Evolutionary conservation across 208 protist species (phyloP).

Genomic region (Leishmania aethiopica): DNA sequence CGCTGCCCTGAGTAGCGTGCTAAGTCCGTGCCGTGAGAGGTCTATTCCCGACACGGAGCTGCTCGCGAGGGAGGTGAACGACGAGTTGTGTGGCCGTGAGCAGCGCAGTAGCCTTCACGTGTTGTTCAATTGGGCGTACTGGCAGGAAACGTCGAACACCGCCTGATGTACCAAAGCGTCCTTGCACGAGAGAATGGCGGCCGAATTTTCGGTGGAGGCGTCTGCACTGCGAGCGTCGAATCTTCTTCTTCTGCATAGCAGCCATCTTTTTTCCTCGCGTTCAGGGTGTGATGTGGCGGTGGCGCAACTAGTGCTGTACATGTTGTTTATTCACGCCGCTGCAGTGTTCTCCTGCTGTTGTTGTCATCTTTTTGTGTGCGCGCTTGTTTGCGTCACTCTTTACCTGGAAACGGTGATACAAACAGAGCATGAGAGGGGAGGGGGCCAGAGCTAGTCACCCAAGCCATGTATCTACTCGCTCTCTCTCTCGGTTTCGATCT

Average conservation of each 20-base stretch:
- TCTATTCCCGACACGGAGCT: constrained; percentile 13
- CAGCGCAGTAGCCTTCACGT: constrained; percentile 63
- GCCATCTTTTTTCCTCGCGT: background rate
- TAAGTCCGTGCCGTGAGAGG: constrained; percentile 25
- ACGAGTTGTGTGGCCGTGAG: constrained; percentile 43
- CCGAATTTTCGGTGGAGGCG: background rate
- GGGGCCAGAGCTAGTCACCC: constrained; percentile 2
- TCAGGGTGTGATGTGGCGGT: background rate
- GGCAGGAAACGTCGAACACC: constrained; percentile 34
- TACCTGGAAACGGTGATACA: background rate
- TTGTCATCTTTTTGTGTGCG: background rate
- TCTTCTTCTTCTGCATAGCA: background rate
- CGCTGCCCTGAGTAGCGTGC: constrained; percentile 16
- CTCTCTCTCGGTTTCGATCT: background rate
- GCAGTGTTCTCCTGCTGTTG: background rate
- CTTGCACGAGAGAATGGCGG: background rate
- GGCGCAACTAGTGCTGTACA: background rate
- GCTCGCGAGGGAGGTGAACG: constrained; percentile 72
- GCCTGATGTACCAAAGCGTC: background rate
- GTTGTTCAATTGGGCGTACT: constrained; percentile 69
- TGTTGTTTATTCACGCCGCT: background rate
- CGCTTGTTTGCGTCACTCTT: background rate
- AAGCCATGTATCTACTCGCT: background rate
- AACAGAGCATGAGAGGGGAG: background rate
- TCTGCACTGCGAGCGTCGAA: background rate